These are phyloP conservation scores for Emergomyces africanus DNA, from an alignment of 2,329 filamentous ascomycete species.

Conservation along the genomic window DNA sequence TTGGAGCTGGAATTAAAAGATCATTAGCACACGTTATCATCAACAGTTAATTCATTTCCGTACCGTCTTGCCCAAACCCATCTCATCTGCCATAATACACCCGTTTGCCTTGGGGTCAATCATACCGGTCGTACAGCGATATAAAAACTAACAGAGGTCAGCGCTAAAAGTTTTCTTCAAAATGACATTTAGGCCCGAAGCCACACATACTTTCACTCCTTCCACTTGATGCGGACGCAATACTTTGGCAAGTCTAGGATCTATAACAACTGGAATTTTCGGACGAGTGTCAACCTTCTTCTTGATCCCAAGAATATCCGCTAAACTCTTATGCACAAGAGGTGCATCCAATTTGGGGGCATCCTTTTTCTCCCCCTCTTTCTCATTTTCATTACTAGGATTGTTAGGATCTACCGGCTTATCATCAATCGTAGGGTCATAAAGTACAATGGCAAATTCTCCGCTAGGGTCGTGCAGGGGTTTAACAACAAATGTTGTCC, in stretches of 20 bases:
- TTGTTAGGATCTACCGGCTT: constrained; percentile 49
- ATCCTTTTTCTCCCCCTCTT: constrained; percentile 27
- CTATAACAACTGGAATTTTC: constrained; percentile 93
- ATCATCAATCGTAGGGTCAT: constrained; percentile 88
- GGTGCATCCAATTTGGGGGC: constrained; percentile 57
- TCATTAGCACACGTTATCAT: constrained; percentile 8
- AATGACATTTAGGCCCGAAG: background rate
- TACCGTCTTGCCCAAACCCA: constrained; percentile 89
- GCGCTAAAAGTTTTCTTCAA: constrained; percentile 3
- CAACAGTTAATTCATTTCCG: constrained; percentile 10
- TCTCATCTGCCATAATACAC: constrained; percentile 99
- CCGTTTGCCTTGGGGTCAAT: constrained; percentile 88
- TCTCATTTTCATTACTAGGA: constrained; percentile 34
- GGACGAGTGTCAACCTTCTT: constrained; percentile 76
- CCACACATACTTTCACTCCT: constrained; percentile 58
- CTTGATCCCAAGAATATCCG: constrained; percentile 88
- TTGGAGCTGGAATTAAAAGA: constrained; percentile 48
- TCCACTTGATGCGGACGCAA: constrained; percentile 94
- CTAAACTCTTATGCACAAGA: constrained; percentile 83
- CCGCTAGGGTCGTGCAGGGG: constrained; percentile 87
- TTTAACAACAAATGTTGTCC: constrained; percentile 74
- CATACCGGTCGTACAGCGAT: constrained; percentile 86
- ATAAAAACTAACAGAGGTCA: constrained; percentile 55
- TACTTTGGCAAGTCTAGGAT: constrained; percentile 77
- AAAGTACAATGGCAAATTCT: constrained; percentile 91